These are phyloP conservation scores for Pseudogymnoascus sp. DNA, from an alignment of 2,329 filamentous ascomycete genomes.

Conservation along the genomic window DNA sequence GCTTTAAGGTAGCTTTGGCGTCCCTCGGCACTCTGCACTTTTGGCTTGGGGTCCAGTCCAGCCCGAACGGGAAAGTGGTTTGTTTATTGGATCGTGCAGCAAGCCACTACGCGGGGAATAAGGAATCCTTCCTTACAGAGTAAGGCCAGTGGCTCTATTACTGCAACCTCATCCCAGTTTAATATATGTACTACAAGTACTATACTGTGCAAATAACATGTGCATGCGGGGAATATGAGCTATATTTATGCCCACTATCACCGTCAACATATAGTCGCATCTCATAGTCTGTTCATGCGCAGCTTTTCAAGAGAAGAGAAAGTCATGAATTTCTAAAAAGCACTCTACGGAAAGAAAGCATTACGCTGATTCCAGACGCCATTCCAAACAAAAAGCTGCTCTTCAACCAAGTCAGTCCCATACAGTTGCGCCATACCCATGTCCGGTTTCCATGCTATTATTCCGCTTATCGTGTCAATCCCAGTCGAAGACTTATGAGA, in stretches of 20 bases:
- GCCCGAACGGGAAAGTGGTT: conserved; percentile 5
- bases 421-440: neutral
- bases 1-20: neutral
- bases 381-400: neutral
- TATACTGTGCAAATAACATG: neutral
- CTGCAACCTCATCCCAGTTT: neutral
- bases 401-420: neutral
- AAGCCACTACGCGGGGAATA: neutral
- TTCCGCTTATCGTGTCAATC: neutral
- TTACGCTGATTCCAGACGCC: neutral
- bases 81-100: neutral
- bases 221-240: neutral
- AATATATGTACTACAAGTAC: neutral
- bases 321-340: conserved; percentile 4
- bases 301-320: neutral
- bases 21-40: neutral
- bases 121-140: neutral
- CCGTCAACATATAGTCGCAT: neutral
- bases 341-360: conserved; percentile 3
- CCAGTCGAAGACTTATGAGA: neutral
- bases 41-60: neutral
- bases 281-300: neutral
- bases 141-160: neutral
- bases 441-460: neutral
- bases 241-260: neutral